phyloP scores from a whole-genome alignment of 2,329 filamentous ascomycete genomes.

The Mycocentrospora acerina region DNA sequence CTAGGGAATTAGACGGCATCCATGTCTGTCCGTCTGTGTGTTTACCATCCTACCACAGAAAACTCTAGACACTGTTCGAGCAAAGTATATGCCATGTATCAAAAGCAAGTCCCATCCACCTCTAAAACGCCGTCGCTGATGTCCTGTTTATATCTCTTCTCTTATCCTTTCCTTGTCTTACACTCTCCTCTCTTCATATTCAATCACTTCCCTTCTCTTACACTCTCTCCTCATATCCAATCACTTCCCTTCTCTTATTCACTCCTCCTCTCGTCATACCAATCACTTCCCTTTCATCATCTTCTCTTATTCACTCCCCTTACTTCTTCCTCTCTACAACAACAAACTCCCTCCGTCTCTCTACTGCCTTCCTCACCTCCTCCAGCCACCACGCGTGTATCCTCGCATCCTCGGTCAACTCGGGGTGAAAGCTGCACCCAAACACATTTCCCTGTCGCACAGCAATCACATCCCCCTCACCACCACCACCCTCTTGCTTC shows the following conservation, averaged over 20 bases:
- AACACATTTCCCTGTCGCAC: slow-evolving; percentile 89
- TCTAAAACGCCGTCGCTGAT: slow-evolving; percentile 5
- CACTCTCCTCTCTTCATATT: no score
- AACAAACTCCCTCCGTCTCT: slow-evolving; percentile 35
- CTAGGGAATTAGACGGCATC: no score
- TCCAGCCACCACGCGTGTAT: slow-evolving; percentile 94
- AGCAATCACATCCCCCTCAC: slow-evolving; percentile 72
- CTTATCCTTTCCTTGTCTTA: no score
- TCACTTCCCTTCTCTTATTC: no score
- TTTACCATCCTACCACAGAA: no score
- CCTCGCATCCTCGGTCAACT: slow-evolving; percentile 81
- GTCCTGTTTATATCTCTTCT: neutral
- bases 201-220: no score
- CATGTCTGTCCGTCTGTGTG: no score
- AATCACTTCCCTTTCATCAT: no score
- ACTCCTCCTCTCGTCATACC: no score
- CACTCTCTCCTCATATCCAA: no score
- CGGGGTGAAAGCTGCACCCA: slow-evolving; percentile 93
- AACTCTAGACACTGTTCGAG: no score
- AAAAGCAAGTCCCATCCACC: slow-evolving; percentile 4
- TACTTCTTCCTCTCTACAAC: slow-evolving; percentile 29
- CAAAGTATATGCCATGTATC: slow-evolving; percentile 3
- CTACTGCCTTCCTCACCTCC: slow-evolving; percentile 56
- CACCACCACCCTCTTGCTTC: slow-evolving; percentile 48
- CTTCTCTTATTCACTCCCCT: neutral